phyloP scores from a whole-genome alignment of 331 rosid species.

The Rosa hybrid region DNA sequence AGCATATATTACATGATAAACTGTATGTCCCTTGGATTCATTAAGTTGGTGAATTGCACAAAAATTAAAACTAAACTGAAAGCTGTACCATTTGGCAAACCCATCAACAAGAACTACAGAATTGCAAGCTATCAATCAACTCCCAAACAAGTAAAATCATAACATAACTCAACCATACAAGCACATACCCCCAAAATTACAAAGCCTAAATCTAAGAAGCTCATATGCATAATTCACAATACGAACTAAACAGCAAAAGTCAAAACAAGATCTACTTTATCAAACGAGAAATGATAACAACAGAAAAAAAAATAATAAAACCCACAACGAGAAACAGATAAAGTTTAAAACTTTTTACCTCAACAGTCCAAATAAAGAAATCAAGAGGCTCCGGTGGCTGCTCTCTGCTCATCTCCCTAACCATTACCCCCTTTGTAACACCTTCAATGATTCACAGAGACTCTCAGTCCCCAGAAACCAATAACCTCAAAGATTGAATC shows the following conservation, averaged over 20 bases:
- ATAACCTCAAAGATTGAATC: conserved; percentile 4
- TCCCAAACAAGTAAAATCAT: neutral
- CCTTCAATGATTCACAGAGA: conserved; percentile 44
- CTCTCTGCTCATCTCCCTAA: conserved; percentile 77
- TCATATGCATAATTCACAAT: neutral
- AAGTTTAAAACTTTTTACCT: conserved; percentile 48
- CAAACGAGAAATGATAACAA: neutral
- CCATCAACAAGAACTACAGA: conserved; percentile 15
- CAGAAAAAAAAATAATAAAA: neutral
- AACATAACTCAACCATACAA: neutral
- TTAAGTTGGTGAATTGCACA: neutral
- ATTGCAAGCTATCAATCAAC: neutral
- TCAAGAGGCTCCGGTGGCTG: conserved; percentile 97
- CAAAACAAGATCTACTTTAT: conserved; percentile 24
- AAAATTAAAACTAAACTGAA: conserved; percentile 19
- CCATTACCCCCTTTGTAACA: conserved; percentile 35
- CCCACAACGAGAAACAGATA: neutral
- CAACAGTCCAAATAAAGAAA: conserved; percentile 99
- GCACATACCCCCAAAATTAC: conserved; percentile 1
- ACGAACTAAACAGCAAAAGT: neutral
- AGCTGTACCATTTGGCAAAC: conserved; percentile 9
- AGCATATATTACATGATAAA: neutral
- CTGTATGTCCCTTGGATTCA: neutral
- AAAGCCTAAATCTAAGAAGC: neutral
- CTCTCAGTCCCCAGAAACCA: conserved; percentile 20